Evolutionary conservation across 73 alveolate genomes (phyloP).

Genomic region (Paraurostyla sp.): DNA sequence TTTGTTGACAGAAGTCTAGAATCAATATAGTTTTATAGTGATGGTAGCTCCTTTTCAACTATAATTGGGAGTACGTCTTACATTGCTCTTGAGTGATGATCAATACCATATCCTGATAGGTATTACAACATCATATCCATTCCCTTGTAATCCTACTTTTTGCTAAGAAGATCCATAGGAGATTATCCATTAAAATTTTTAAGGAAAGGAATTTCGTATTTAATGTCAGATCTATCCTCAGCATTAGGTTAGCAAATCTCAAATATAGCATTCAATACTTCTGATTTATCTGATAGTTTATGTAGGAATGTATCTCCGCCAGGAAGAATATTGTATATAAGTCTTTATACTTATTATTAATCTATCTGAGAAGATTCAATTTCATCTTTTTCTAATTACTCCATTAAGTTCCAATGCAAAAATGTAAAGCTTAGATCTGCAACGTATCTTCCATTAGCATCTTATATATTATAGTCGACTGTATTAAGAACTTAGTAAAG

Average conservation of each 20-base stretch:
- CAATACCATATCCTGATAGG: conserved; percentile 1
- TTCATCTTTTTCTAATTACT: neutral
- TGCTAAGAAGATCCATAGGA: conserved; percentile 12
- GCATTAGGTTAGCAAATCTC: too few relatives aligned
- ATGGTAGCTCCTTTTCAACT: neutral
- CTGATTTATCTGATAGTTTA: neutral
- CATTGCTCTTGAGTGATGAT: conserved; percentile 52
- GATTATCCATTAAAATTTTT: conserved; percentile 7
- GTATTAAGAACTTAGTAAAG: neutral
- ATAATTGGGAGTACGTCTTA: neutral
- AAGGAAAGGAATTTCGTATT: neutral
- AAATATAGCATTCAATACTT: neutral
- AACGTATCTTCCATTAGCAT: neutral
- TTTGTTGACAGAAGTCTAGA: neutral
- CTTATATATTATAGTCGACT: neutral
- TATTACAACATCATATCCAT: conserved; percentile 33
- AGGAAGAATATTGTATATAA: neutral
- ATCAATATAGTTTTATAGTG: neutral
- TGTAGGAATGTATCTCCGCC: neutral
- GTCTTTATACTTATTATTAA: neutral
- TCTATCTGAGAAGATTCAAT: neutral
- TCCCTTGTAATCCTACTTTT: conserved; percentile 10
- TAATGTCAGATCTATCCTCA: neutral
- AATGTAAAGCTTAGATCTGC: neutral
- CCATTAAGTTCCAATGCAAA: conserved; percentile 10